Evolutionary conservation across 169 alveolate species (phyloP), one percentile per base, ranked within the genome.

Genomic region (Cystoisospora suis): DNA sequence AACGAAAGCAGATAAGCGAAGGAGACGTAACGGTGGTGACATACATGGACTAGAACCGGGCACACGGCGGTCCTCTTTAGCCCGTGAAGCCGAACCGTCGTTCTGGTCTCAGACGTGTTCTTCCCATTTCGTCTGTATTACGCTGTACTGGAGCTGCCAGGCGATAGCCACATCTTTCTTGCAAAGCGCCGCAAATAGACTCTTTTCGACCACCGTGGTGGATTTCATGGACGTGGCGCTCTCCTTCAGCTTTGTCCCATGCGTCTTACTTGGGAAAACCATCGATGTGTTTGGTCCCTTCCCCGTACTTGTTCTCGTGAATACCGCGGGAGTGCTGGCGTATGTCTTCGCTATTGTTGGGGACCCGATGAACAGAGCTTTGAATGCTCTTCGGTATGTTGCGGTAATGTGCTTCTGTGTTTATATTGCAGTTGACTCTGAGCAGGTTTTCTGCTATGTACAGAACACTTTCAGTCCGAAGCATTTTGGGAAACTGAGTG

Each of bases 371-470:
- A n/a, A n/a, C n/a, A n/a, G n/a, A n/a, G 83, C 38, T 5, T 34
- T 29, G 3, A 72, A 38, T 56, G 1, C 34, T 27, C n/a, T 47
- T 6, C 65, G 61, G 44, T 86, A 86, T 40, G 3, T 46, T 17
- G 40, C 90, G 2, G 38, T 75, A 0, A 42, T 89, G 6, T 56
- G 87, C 45, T 75, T 89, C 85, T 70, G 87, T 45, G 81, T 85
- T 12, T 89, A 79, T 46, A 85, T 89, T 27, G n/a, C 90, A 36
- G 7, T 89, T 17, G 86, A 80, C 83, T 56, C 90, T 58, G 86
- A 75, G 85, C 90, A 77, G 12, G 70, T 89, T 0, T 89, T 81
- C 80, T 89, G 89, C 90, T 89, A 61, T 38, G 86, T 89, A 44
- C 56, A 81, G 27, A 36, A 40, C 40, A 45, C 81, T 15, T 89